Evolutionary conservation across 1,284 basidiomycete genomes (phyloP).

Genomic region (Puccinia horiana): DNA sequence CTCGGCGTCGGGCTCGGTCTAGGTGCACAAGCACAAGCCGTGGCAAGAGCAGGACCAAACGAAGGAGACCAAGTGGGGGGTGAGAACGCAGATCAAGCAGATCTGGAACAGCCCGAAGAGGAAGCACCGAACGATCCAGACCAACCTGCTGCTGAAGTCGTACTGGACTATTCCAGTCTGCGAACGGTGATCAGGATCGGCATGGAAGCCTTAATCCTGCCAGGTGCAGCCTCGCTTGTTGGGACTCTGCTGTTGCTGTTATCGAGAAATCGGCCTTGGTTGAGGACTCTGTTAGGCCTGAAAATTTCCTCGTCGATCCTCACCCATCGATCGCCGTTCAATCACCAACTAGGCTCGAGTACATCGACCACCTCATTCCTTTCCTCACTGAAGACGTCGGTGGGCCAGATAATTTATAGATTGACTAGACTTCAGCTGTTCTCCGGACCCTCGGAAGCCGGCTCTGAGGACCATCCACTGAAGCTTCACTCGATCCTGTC

Average conservation of each 20-base stretch:
- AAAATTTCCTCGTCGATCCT: neutral
- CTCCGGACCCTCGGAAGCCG: neutral
- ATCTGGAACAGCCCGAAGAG: conserved; percentile 1
- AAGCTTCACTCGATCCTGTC: neutral
- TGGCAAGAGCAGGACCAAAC: neutral
- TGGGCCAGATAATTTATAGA: neutral
- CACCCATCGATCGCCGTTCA: neutral
- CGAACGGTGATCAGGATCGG: conserved; percentile 31
- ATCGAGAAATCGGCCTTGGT: conserved; percentile 36
- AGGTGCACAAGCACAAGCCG: conserved; percentile 1
- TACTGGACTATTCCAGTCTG: conserved; percentile 35
- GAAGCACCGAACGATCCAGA: neutral
- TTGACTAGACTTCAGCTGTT: conserved; percentile 2
- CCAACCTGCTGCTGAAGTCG: conserved; percentile 19
- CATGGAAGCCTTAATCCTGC: conserved; percentile 44
- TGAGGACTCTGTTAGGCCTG: conserved; percentile 31
- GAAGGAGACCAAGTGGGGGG: neutral
- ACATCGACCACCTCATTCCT: conserved; percentile 5
- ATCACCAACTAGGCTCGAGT: neutral
- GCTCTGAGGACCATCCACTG: neutral
- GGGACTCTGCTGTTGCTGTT: conserved; percentile 21
- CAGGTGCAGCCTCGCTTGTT: conserved; percentile 28
- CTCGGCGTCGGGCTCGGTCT: neutral
- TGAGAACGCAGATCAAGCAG: conserved; percentile 15
- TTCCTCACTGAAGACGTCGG: neutral